Evolutionary conservation across 306 rosid species (phyloP), one percentile per base, ranked within the genome.

Genomic region (Cucumis cinereus): DNA sequence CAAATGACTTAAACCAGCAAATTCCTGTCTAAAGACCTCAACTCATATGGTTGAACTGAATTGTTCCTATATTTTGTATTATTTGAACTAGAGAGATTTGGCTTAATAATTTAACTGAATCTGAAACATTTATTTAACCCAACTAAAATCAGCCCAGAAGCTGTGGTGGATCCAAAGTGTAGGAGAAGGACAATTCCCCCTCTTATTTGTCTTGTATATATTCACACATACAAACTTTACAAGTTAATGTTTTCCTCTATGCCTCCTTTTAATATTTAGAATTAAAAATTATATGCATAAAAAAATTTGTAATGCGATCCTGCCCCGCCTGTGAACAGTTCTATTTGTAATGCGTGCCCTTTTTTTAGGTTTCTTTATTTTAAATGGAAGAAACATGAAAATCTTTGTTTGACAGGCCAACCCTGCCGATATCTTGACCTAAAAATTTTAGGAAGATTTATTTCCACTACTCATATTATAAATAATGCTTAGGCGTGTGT

Each of bases 381-480:
- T 38, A 19, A 74, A 38, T 36, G 38, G 22, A 74, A 74, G 54
- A 56, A 56, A 35, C 53, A 22, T 56, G 12, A 22, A 69, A 74
- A 74, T 55, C 77, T 55, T 74, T 74, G 77, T 67, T 55, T 74
- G 67, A 26, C 77, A 72, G 61, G 17, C 60, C 67, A 60, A 60
- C 40, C 1, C 40, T 16, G 61, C 76, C 14, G 61, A 49, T 35
- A 49, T 47, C 60, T 72, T 28, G 61, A 50, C 77, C 40, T 41
- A 50, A 16, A n/a, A 24, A 40, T 19, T n/a, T 1, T 19, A 63
- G 20, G 10, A 20, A 67, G 33, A 45, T 69, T 69, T 69, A 1
- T 14, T 43, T 69, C 57, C 73, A 69, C 20, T 22, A 69, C 74
- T 45, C 35, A 23, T 24, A 59, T 61, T 69, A 45, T 45, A 45